Evolutionary conservation across 148 eudicot genomes (phyloP).

Genomic region (Vaccinium darrowii): DNA sequence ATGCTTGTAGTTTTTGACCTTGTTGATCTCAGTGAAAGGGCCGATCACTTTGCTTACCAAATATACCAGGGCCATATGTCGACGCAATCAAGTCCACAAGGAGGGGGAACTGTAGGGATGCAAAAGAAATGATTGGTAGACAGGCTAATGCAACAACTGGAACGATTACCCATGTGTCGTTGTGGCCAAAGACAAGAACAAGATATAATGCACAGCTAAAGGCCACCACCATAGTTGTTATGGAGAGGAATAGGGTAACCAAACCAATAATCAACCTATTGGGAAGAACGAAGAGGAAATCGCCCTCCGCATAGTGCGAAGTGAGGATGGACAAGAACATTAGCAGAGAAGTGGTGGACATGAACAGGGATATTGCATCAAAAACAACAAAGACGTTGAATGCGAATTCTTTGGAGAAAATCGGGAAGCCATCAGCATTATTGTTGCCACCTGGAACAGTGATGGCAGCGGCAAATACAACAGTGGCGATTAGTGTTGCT

Average conservation of each 20-base stretch:
- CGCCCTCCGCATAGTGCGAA: not conserved
- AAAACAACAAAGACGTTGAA: not conserved
- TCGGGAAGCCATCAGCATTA: not conserved
- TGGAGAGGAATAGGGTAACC: not conserved
- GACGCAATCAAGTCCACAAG: no score
- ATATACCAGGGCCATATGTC: no score
- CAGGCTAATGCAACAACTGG: not conserved
- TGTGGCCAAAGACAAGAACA: not conserved
- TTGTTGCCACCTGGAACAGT: not conserved
- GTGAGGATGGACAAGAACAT: not conserved
- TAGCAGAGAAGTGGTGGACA: not conserved
- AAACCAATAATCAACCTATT: not conserved
- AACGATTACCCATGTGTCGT: not conserved
- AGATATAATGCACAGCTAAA: not conserved
- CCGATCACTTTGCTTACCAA: no score
- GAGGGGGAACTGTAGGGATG: no score
- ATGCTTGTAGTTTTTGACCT: no score
- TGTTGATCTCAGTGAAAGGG: no score
- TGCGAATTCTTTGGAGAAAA: not conserved
- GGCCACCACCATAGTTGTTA: not conserved
- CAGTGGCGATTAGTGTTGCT: not conserved
- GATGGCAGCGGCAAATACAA: not conserved
- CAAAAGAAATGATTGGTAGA: no score
- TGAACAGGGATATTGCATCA: not conserved
- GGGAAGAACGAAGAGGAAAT: not conserved